A percentile compares a stretch with the other conserved stretches of the same genome.
Evolutionary conservation across 331 rosid species (phyloP).

Genomic region (Stylosanthes scabra): DNA sequence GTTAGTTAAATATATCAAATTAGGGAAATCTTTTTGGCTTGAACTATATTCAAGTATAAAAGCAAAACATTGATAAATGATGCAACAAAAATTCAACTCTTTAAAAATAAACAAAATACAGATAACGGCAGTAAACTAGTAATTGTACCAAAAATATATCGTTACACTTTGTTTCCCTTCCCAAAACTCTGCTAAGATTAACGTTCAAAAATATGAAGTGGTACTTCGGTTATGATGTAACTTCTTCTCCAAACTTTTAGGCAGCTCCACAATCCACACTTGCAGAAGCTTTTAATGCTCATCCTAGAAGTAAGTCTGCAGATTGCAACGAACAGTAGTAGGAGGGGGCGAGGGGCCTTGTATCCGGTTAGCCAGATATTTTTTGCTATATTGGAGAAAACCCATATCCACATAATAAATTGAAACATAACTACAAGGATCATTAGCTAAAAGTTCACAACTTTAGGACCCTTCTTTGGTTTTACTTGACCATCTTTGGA

Average conservation of each 20-base stretch:
- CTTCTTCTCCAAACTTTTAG: slow-evolving; percentile 20
- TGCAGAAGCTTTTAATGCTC: slow-evolving; percentile 15
- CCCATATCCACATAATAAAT: slow-evolving; percentile 25
- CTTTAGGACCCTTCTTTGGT: slow-evolving; percentile 69
- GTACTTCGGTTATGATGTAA: slow-evolving; percentile 15
- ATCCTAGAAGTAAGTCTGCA: slow-evolving; percentile 29
- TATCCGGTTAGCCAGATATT: not conserved
- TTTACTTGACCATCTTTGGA: slow-evolving; percentile 44
- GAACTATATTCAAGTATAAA: not conserved
- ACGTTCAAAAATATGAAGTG: slow-evolving; percentile 1
- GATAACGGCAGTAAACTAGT: not conserved
- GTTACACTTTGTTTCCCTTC: slow-evolving; percentile 11
- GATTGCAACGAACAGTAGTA: slow-evolving; percentile 25
- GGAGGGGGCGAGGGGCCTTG: slow-evolving; percentile 12
- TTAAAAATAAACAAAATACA: not conserved
- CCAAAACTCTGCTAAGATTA: not conserved
- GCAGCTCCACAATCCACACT: not conserved
- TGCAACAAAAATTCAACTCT: slow-evolving; percentile 11
- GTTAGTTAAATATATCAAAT: too few relatives aligned
- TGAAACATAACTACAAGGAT: slow-evolving; percentile 1
- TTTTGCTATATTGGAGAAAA: slow-evolving; percentile 11
- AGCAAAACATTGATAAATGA: not conserved
- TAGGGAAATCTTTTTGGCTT: too few relatives aligned
- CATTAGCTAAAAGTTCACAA: slow-evolving; percentile 73
- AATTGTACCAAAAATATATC: slow-evolving; percentile 5